These are phyloP conservation scores for Gastrodia elata DNA, from an alignment of 106 monocot genomes.

Conservation along the genomic window DNA sequence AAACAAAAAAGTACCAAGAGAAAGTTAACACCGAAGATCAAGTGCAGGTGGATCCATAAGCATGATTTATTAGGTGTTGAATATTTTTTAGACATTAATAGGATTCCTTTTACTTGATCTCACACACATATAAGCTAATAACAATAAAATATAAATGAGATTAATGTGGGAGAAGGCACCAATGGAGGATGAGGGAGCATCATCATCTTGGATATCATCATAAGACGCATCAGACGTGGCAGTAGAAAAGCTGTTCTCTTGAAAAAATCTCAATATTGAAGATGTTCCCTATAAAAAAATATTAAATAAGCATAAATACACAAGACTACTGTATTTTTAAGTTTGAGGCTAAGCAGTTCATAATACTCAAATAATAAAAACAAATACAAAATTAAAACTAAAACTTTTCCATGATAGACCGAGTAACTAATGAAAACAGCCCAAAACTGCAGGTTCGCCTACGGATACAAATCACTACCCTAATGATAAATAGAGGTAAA, in stretches of 20 bases:
- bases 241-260: conserved; percentile 17
- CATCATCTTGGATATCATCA: conserved; percentile 8
- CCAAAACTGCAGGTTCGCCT: not conserved
- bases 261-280: conserved; percentile 70
- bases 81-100: no score
- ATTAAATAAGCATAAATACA: not conserved
- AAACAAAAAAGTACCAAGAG: not conserved
- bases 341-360: not conserved
- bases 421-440: not conserved
- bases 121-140: not conserved
- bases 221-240: conserved; percentile 14
- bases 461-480: not conserved
- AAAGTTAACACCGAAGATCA: not conserved
- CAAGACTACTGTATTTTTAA: not conserved
- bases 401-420: not conserved
- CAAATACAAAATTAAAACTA: not conserved
- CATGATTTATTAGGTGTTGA: not conserved
- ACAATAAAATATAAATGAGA: not conserved
- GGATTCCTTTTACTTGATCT: no score
- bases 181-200: conserved; percentile 1
- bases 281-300: conserved; percentile 39
- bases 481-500: not conserved
- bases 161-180: conserved; percentile 1
- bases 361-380: not conserved
- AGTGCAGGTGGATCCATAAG: not conserved